These are phyloP conservation scores for Solanum lignicaule DNA, from an alignment of 257 asterid species.

Conservation along the genomic window DNA sequence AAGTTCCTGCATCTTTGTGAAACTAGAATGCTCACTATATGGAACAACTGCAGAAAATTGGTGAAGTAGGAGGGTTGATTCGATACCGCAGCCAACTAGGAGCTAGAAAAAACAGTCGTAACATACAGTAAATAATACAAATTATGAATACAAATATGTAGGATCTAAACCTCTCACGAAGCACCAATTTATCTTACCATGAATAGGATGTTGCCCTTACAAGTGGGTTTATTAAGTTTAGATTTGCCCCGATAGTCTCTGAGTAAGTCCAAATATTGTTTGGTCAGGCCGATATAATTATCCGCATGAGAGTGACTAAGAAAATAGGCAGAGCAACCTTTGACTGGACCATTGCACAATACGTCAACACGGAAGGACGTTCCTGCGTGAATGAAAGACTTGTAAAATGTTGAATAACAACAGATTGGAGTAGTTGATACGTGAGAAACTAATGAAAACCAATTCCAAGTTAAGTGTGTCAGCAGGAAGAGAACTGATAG, in stretches of 20 bases:
- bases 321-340: conserved; percentile 6
- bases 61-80: background rate
- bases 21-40: conserved; percentile 22
- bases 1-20: conserved; percentile 16
- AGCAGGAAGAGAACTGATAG: too few species aligned
- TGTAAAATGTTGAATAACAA: background rate
- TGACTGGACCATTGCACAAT: conserved; percentile 6
- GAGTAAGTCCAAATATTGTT: conserved; percentile 16
- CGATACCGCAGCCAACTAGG: background rate
- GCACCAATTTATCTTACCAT: conserved; percentile 8
- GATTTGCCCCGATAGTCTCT: conserved; percentile 7
- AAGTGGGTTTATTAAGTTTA: conserved; percentile 7
- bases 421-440: background rate
- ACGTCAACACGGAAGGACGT: conserved; percentile 12
- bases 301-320: conserved; percentile 16
- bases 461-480: background rate
- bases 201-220: conserved; percentile 14
- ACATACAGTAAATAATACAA: background rate
- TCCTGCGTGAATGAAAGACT: background rate
- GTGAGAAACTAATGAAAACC: background rate
- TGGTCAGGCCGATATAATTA: conserved; percentile 10
- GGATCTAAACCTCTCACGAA: background rate
- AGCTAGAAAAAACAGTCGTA: background rate
- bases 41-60: conserved; percentile 14
- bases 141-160: background rate